Evolutionary conservation across 768 basidiomycete species (phyloP), one percentile per base, ranked within the genome.

Genomic region (Termitomyces sp.): DNA sequence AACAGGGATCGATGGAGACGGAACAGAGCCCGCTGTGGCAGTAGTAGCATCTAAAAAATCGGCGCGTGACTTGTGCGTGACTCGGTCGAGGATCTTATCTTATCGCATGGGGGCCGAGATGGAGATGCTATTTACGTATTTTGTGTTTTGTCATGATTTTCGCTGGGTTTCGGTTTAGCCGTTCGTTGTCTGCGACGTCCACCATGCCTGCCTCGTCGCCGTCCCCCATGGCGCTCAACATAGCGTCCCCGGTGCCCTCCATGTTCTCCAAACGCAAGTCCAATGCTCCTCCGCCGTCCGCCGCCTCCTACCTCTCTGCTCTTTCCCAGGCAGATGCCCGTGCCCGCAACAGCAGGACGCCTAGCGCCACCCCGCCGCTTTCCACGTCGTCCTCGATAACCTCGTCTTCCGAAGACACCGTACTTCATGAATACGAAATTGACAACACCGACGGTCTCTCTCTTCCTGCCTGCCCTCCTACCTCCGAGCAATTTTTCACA

Each of bases 381-480:
- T 91, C 90, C 0, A 74, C 87, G 9, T 90, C 89, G 3, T 89
- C 89, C 0, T 88, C 87, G 1, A 66, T 86, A 57, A 90, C 90
- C 1, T 72, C 80, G 1, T 83, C 83, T 2, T 88, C 87, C 0
- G 86, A 87, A 62, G 88, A 90, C 63, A 82, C 83, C 22, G 73
- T 85, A 7, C 70, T 88, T 35, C 74, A 80, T 63, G 87, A 86
- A 56, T 64, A 71, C 28, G 82, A 87, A 32, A 16, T 36, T 1
- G 68, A 72, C 52, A 76, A 79, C 63, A 75, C 72, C 30, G 81
- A 87, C 57, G 83, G 81, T 8, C 80, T 92, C 46, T 70, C 82
- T 8, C 76, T 83, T 54, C 88, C 89, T 18, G 65, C 73, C 49
- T 74, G 72, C n/a, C 85, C 91, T 2, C 91, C 91, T 0, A 92